Evolutionary conservation across 2,329 filamentous ascomycete species (phyloP), one percentile per base, ranked within the genome.

Genomic region (Colletotrichum siamense): DNA sequence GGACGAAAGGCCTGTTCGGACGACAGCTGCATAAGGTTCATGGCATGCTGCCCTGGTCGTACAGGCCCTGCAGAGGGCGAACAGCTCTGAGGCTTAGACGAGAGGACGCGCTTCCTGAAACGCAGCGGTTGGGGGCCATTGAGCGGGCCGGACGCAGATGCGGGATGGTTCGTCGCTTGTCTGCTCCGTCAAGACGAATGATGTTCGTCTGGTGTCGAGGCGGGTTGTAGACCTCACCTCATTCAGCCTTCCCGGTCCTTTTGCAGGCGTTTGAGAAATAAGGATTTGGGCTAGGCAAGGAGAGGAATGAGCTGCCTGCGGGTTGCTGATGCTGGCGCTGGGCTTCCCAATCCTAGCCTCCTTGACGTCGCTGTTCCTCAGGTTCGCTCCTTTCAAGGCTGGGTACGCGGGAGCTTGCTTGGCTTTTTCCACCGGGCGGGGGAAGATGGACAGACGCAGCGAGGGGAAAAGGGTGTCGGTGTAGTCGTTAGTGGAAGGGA

Each of bases 71-170:
- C 16, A 65, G 55, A 52, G 16, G 12, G n/a, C 9, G 63, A 73
- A 22, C 55, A 52, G 36, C 26, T 13, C 22, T 22, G 70, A 73
- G 73, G 73, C 73, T 69, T 59, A 65, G 57, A 52, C 55, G 57
- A 59, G n/a, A 44, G 28, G 64, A 76, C 73, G 73, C 73, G 73
- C 70, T 73, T 76, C 44, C 69, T 65, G 73, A 76, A 73, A 76
- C 73, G 70, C 73, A 59, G 73, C 73, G 70, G n/a, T 65, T 73
- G 73, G 64, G 63, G 70, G 64, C 70, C 44, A 44, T 55, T 36
- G 30, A 30, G 39, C 61, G 26, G 36, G 34, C 34, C 34, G 34
- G n/a, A 39, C 8, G 36, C 44, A 26, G 34, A 32, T 61, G 28
- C 30, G 59, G 59, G 13, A 39, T 36, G 55, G 62, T 72, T 67